Evolutionary conservation across 108 stramenopile species (phyloP).

Genomic region (Cylindrotheca closterium): DNA sequence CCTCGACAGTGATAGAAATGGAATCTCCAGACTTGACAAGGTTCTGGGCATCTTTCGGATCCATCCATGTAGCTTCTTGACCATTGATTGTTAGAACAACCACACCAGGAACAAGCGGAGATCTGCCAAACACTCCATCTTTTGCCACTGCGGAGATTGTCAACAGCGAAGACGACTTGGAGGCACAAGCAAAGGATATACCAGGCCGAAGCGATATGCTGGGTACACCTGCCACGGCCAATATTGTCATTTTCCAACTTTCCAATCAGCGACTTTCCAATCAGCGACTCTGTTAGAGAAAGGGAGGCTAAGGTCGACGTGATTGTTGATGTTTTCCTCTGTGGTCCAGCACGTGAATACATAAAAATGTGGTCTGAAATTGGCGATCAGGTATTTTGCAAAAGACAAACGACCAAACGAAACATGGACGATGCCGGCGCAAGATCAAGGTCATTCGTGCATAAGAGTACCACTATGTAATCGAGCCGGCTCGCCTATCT

Average conservation of each 20-base stretch:
- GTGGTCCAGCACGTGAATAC: too few species aligned
- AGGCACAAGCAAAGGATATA: background rate
- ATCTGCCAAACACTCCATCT: background rate
- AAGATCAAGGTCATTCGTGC: too few species aligned
- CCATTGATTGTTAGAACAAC: background rate
- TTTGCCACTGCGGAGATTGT: background rate
- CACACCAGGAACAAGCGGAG: background rate
- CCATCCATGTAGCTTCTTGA: background rate
- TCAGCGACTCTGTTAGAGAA: too few species aligned
- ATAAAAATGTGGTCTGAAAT: too few species aligned
- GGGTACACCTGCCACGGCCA: background rate
- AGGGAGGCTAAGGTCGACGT: too few species aligned
- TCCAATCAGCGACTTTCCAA: too few species aligned
- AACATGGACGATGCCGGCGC: too few species aligned
- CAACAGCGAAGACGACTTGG: background rate
- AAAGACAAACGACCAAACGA: too few species aligned
- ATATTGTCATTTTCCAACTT: background rate
- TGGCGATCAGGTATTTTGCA: too few species aligned
- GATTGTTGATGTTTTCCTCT: too few species aligned
- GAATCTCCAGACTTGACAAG: background rate
- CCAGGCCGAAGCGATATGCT: background rate
- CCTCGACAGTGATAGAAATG: background rate
- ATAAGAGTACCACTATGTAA: too few species aligned
- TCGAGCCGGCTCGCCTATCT: too few species aligned
- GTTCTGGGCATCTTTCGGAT: background rate